A percentile compares a stretch with the other conserved stretches of the same genome.
These are phyloP conservation scores for Jatropha multifida DNA, from an alignment of 441 rosid species.

Conservation along the genomic window DNA sequence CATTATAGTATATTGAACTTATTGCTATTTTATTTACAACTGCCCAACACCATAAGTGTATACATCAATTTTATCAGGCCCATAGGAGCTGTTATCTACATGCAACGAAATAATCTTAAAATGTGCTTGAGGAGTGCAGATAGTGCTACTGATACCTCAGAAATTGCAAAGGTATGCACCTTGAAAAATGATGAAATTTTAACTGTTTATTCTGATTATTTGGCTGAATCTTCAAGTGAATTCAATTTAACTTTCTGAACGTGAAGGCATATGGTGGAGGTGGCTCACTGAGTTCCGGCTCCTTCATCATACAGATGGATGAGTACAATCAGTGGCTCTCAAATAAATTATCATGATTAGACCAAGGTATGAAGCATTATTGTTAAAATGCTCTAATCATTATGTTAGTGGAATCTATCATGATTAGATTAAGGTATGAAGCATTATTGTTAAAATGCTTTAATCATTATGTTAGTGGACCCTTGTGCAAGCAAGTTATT, in stretches of 20 bases:
- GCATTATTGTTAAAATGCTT: neutral
- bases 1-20: neutral
- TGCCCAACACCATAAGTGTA: neutral
- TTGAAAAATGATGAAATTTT: neutral
- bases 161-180: constrained; percentile 71
- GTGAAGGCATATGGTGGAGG: constrained; percentile 87
- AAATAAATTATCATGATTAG: constrained; percentile 19
- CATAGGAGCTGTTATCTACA: constrained; percentile 68
- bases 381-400: neutral
- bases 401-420: too few species aligned
- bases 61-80: constrained; percentile 47
- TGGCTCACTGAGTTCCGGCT: constrained; percentile 63
- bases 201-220: constrained; percentile 14
- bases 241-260: constrained; percentile 13
- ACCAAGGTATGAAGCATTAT: constrained; percentile 21
- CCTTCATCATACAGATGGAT: constrained; percentile 82
- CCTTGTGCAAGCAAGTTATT: too few species aligned
- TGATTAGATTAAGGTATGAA: constrained; percentile 25
- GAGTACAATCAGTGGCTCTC: constrained; percentile 72
- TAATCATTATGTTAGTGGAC: too few species aligned
- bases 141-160: constrained; percentile 54
- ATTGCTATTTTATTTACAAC: neutral
- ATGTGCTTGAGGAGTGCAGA: constrained; percentile 79
- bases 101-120: constrained; percentile 67
- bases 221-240: neutral